These are phyloP conservation scores for Fusarium sp. DNA, from an alignment of 2,329 filamentous ascomycete genomes.

Conservation along the genomic window DNA sequence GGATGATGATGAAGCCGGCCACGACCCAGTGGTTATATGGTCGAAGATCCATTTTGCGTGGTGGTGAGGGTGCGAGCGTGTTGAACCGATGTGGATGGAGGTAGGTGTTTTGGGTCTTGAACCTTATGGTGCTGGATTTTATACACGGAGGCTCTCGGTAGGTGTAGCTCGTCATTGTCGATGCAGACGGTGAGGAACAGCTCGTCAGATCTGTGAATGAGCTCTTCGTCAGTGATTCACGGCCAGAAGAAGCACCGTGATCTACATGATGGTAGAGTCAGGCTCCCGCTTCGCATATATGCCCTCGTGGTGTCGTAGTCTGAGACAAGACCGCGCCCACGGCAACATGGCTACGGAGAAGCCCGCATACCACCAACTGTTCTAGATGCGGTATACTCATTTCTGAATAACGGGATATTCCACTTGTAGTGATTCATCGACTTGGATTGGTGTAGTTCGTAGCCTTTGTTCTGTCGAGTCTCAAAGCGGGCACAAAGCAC, in stretches of 20 bases:
- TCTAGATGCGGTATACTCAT: background rate
- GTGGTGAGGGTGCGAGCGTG: background rate
- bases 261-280: background rate
- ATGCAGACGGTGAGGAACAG: background rate
- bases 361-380: background rate
- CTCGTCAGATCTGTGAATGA: background rate
- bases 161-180: background rate
- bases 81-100: background rate
- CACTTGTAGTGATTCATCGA: background rate
- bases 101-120: background rate
- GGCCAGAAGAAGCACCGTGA: background rate
- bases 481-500: background rate
- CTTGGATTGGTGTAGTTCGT: background rate
- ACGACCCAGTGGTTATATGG: background rate
- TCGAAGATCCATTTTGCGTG: background rate
- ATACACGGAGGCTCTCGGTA: background rate
- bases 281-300: background rate
- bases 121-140: background rate
- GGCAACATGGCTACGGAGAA: background rate
- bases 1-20: background rate
- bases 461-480: background rate
- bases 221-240: background rate
- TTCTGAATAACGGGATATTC: background rate
- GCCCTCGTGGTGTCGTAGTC: background rate
- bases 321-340: background rate